A percentile compares a stretch with the other conserved stretches of the same genome.
These are phyloP conservation scores for Lolium multiflorum DNA, from an alignment of 176 grass and related monocot species.

Conservation along the genomic window DNA sequence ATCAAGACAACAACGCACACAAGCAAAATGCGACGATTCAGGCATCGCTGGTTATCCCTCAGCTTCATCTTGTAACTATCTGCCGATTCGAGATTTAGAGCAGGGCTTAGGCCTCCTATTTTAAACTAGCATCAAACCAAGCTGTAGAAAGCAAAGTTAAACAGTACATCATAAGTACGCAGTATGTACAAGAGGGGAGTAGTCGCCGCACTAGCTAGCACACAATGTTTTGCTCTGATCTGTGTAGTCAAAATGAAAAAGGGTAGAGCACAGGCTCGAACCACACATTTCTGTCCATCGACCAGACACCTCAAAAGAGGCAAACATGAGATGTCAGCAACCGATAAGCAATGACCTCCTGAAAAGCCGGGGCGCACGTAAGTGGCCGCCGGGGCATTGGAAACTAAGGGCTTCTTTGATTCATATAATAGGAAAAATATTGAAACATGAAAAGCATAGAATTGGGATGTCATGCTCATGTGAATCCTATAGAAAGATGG, in stretches of 20 bases:
- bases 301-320: neutral
- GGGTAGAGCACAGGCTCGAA: conserved; percentile 32
- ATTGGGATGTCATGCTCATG: too few relatives aligned
- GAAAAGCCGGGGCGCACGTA: neutral
- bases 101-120: too few relatives aligned
- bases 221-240: too few relatives aligned
- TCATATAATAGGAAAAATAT: too few relatives aligned
- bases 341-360: conserved; percentile 24
- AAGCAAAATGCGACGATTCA: too few relatives aligned
- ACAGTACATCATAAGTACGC: neutral
- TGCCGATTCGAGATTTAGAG: too few relatives aligned
- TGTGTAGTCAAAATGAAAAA: neutral
- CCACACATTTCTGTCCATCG: conserved; percentile 5
- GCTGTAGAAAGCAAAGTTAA: neutral
- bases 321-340: conserved; percentile 45
- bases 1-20: neutral
- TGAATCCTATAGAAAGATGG: too few relatives aligned
- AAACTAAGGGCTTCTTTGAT: neutral
- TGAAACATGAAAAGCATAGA: too few relatives aligned
- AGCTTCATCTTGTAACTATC: too few relatives aligned
- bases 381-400: neutral
- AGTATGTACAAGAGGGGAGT: conserved; percentile 30
- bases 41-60: too few relatives aligned
- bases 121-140: too few relatives aligned
- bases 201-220: conserved; percentile 12